Conservation (phyloP, 257 asterid species). For the Nicotiana otophora region DNA sequence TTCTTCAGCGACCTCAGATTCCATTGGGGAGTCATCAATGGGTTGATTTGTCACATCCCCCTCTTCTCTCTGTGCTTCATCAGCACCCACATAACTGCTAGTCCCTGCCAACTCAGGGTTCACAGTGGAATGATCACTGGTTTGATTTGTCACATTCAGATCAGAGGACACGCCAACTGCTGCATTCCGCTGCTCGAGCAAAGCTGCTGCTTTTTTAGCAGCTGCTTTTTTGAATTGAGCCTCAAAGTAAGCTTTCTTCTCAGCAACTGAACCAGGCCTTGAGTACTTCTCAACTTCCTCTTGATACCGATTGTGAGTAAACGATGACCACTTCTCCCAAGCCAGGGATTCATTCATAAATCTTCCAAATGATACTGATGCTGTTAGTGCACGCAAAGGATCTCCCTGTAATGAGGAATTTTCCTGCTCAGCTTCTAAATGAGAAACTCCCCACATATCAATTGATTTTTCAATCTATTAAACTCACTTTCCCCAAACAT, state of each 20-base stretch:
- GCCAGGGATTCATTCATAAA: constrained; percentile 71
- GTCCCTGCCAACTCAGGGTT: constrained; percentile 10
- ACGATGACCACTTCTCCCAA: constrained; percentile 88
- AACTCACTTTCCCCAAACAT: neutral
- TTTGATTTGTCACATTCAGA: constrained; percentile 9
- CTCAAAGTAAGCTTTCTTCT: constrained; percentile 88
- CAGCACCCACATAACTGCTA: constrained; percentile 5
- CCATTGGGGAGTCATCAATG: neutral
- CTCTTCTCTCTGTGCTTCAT: constrained; percentile 9
- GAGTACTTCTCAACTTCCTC: constrained; percentile 80
- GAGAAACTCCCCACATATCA: neutral
- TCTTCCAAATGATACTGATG: constrained; percentile 88
- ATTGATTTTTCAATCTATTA: neutral
- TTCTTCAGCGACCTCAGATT: neutral
- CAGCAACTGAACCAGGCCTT: constrained; percentile 92
- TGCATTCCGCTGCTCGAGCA: constrained; percentile 49
- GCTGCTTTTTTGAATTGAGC: constrained; percentile 69
- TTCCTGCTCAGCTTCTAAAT: neutral
- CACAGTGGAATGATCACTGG: constrained; percentile 10
- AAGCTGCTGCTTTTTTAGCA: constrained; percentile 52
- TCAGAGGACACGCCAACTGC: constrained; percentile 17
- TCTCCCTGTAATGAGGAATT: constrained; percentile 45
- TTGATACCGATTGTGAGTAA: constrained; percentile 68
- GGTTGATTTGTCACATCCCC: neutral
- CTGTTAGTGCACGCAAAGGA: constrained; percentile 54